Percentiles rank a stretch among this genome's conserved stretches.
Conservation (phyloP, 345 rosid genomes). For the Ailanthus altissimus region DNA sequence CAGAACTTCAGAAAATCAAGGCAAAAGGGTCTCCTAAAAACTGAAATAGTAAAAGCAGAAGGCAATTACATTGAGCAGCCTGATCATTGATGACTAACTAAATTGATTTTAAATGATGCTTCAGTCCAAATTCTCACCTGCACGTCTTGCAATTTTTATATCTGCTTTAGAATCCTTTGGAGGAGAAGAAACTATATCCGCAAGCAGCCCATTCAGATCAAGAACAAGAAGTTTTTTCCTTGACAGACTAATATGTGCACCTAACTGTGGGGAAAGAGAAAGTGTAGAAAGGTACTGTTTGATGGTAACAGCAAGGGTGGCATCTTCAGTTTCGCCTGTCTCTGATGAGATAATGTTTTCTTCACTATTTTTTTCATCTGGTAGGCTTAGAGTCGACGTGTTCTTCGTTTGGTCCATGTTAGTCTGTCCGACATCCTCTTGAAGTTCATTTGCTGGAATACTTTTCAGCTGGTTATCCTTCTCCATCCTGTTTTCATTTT, state of each 20-base stretch:
- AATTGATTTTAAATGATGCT: background rate
- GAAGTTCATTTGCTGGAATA: slow-evolving; percentile 25
- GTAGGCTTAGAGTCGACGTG: slow-evolving; percentile 14
- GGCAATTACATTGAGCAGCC: slow-evolving; percentile 6
- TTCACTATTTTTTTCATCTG: slow-evolving; percentile 18
- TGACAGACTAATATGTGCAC: slow-evolving; percentile 12
- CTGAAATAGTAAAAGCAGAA: slow-evolving; percentile 30
- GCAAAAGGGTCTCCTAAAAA: slow-evolving; percentile 56
- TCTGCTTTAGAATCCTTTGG: slow-evolving; percentile 49
- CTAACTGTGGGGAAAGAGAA: slow-evolving; percentile 13
- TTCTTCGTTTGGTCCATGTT: slow-evolving; percentile 13
- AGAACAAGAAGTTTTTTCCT: slow-evolving; percentile 72
- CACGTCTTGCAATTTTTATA: slow-evolving; percentile 44
- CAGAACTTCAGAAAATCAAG: slow-evolving; percentile 53
- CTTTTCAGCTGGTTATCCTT: slow-evolving; percentile 9
- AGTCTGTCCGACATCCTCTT: slow-evolving; percentile 17
- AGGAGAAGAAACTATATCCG: slow-evolving; percentile 54
- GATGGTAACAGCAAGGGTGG: slow-evolving; percentile 12
- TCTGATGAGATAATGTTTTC: slow-evolving; percentile 6
- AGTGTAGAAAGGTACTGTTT: slow-evolving; percentile 2
- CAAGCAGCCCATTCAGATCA: slow-evolving; percentile 90
- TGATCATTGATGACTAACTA: slow-evolving; percentile 5
- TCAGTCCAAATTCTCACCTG: slow-evolving; percentile 47
- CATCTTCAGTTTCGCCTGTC: slow-evolving; percentile 8
- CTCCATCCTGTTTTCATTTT: slow-evolving; percentile 5